Conservation (phyloP, 352 stramenopile species). For the Pythium graminicola region DNA sequence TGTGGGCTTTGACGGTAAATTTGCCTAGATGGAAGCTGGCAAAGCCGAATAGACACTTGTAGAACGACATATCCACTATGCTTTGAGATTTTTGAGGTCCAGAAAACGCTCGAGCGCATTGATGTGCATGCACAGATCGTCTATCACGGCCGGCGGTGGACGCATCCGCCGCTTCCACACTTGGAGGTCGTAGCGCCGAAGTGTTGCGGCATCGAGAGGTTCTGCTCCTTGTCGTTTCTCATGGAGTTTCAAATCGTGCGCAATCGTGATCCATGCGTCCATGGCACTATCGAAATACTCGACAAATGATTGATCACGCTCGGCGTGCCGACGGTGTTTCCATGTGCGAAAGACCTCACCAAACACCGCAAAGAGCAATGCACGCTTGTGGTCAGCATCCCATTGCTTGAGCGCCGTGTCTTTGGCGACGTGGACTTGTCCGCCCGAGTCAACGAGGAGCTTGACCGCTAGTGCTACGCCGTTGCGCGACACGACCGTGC, state of each 20-base stretch:
- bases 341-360: conserved; percentile 37
- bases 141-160: conserved; percentile 36
- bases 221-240: background rate
- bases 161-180: conserved; percentile 60
- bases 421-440: conserved; percentile 28
- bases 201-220: conserved; percentile 16
- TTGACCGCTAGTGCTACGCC: conserved; percentile 38
- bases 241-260: conserved; percentile 41
- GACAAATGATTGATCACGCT: conserved; percentile 30
- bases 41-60: background rate
- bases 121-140: conserved; percentile 66
- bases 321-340: conserved; percentile 18
- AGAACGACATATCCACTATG: conserved; percentile 17
- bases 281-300: conserved; percentile 63
- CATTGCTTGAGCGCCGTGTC: conserved; percentile 28
- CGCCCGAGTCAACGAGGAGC: conserved; percentile 31
- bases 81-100: conserved; percentile 45
- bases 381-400: conserved; percentile 38
- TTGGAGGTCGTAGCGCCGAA: conserved; percentile 56
- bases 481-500: conserved; percentile 30
- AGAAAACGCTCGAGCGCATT: conserved; percentile 48
- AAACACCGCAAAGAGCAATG: conserved; percentile 43
- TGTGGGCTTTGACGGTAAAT: conserved; percentile 95
- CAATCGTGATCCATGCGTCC: conserved; percentile 53
- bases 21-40: conserved; percentile 35